phyloP scores from a whole-genome alignment of 163 green algal genomes.

The Chlamydomonas reinhardtii region DNA sequence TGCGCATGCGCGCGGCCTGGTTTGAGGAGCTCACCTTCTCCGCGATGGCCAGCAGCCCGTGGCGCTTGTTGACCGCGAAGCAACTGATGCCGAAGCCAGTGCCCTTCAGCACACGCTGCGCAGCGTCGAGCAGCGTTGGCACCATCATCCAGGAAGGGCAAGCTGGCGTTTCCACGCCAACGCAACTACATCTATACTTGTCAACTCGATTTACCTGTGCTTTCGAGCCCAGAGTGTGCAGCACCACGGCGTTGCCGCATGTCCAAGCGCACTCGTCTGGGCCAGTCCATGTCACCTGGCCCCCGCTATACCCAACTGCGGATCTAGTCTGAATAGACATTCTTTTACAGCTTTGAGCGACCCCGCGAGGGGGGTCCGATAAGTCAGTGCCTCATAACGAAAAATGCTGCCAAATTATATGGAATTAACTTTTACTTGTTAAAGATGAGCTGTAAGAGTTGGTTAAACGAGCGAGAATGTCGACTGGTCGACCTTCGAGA shows the following conservation, averaged over 20 bases:
- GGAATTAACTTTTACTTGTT: no score
- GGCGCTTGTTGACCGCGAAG: constrained; percentile 53
- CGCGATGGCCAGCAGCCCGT: constrained; percentile 55
- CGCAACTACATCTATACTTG: neutral
- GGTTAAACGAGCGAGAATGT: no score
- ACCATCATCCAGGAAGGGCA: no score
- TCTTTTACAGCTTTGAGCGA: neutral
- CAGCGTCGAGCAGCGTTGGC: no score
- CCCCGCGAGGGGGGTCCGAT: no score
- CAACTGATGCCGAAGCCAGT: constrained; percentile 45
- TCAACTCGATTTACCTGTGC: constrained; percentile 43
- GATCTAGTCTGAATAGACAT: neutral
- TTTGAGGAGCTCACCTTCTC: constrained; percentile 55
- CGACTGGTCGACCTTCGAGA: no score
- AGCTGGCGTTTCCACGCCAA: no score
- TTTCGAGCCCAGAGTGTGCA: constrained; percentile 37
- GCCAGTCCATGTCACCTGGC: neutral
- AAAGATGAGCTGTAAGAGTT: no score
- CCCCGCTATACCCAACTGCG: constrained; percentile 23
- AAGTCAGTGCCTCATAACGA: neutral
- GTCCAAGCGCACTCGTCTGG: constrained; percentile 53
- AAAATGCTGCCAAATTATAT: neutral
- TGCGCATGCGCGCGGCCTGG: no score
- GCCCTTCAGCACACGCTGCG: constrained; percentile 52
- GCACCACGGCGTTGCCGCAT: constrained; percentile 61